Evolutionary conservation across 768 basidiomycete genomes (phyloP), one percentile per base, ranked within the genome.

Genomic region (Thelephora ganbajun): DNA sequence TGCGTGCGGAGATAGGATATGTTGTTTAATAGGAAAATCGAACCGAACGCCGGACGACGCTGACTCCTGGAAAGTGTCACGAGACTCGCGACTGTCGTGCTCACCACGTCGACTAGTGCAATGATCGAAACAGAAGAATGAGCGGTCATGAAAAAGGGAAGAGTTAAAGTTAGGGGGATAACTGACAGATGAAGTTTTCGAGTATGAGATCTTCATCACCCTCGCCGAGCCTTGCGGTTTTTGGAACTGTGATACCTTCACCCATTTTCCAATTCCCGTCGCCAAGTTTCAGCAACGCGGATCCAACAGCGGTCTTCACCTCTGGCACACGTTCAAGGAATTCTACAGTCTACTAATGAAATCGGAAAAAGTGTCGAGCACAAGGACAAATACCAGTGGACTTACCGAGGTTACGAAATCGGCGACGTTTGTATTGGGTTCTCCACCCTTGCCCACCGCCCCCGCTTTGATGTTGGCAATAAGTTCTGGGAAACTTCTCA

Each of bases 181-280:
- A 70, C 82, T 47, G 50, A 87, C 87, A 77, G 7, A 78, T 66
- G 56, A 76, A 91, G 59, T 89, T 85, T 56, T 89, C 82, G 19
- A 88, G 63, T 11, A 90, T 68, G 14, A 70, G 64, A 35, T 63
- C 64, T 55, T 81, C 78, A 48, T 79, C 79, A 9, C 68, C 69
- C 26, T 77, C 80, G 3, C 66, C 67, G 1, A 65, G 53, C 47
- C 74, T 74, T 6, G 61, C 51, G 2, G 57, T 59, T 54, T 75
- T 77, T 9, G 73, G 74, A 5, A 82, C 76, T 54, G 72, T 70
- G 18, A 84, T 70, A 5, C 85, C 86, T 51, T 86, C 85, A 3
- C 88, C 88, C 87, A 91, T 90, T 63, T 77, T 85, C 88, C 88
- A 90, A 53, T 90, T 90, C 9, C 88, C 88, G 50, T 91, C 87